Evolutionary conservation across 805 yeast genomes (phyloP).

Genomic region (Pichia phayaonensis): DNA sequence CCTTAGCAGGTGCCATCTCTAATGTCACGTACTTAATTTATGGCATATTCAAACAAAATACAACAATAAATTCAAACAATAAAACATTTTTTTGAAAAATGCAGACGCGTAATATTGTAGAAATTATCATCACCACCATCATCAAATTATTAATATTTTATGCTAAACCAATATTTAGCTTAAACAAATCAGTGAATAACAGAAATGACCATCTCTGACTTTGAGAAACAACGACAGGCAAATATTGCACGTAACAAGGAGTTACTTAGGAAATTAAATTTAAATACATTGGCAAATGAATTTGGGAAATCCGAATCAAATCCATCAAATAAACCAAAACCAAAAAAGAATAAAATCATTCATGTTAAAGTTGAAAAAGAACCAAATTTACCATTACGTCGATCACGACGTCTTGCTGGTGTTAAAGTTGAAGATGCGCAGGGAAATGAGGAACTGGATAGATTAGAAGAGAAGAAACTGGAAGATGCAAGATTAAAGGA

Average conservation of each 20-base stretch:
- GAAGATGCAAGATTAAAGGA: constrained; percentile 38
- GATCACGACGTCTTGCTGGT: constrained; percentile 77
- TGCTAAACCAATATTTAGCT: too few relatives aligned
- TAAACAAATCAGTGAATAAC: background rate
- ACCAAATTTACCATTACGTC: constrained; percentile 48
- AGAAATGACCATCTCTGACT: constrained; percentile 42
- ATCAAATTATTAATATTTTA: background rate
- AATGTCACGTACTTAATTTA: background rate
- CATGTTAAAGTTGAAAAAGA: constrained; percentile 24
- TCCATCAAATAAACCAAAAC: constrained; percentile 8
- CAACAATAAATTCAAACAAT: background rate
- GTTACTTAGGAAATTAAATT: constrained; percentile 60
- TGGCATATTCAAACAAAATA: background rate
- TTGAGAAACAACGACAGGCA: constrained; percentile 63
- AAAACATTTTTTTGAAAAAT: background rate
- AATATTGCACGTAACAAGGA: constrained; percentile 81
- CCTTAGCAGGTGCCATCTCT: constrained; percentile 13
- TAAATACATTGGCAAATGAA: constrained; percentile 45
- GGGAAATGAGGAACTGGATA: constrained; percentile 30
- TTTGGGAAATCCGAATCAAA: constrained; percentile 9
- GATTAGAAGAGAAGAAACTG: constrained; percentile 28
- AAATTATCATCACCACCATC: background rate
- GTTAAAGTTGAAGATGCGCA: constrained; percentile 38
- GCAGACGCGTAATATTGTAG: background rate
- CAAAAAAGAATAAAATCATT: constrained; percentile 12